These are phyloP conservation scores for Cercophora samala DNA, from an alignment of 495 filamentous ascomycete species.

Conservation along the genomic window DNA sequence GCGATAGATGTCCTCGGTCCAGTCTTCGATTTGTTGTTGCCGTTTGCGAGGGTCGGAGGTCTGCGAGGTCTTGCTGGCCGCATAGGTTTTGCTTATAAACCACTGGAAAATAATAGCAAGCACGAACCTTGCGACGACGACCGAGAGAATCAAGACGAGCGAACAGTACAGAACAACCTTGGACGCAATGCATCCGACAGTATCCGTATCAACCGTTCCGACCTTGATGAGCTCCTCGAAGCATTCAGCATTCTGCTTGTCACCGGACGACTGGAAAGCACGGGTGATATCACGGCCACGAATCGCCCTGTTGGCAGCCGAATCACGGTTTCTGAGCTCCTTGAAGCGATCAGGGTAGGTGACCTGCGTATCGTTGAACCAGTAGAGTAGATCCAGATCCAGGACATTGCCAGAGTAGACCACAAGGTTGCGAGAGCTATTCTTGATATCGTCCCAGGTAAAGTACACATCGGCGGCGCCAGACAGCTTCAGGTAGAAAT, in stretches of 20 bases:
- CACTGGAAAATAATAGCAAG: conserved; percentile 93
- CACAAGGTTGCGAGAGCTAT: conserved; percentile 80
- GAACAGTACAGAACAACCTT: conserved; percentile 96
- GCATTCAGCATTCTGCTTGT: conserved; percentile 81
- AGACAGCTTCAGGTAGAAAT: conserved; percentile 70
- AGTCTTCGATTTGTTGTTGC: conserved; percentile 94
- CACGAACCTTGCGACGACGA: conserved; percentile 81
- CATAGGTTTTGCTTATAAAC: conserved; percentile 83
- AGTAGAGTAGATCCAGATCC: conserved; percentile 84
- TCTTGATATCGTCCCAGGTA: conserved; percentile 93
- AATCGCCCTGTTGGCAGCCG: conserved; percentile 61
- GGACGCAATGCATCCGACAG: conserved; percentile 94
- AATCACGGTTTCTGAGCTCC: conserved; percentile 57
- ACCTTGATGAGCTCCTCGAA: conserved; percentile 91
- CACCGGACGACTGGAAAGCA: conserved; percentile 68
- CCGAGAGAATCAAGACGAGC: conserved; percentile 85
- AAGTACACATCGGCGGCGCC: conserved; percentile 69
- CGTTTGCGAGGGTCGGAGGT: conserved; percentile 70
- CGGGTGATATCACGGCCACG: conserved; percentile 89
- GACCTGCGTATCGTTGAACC: conserved; percentile 89
- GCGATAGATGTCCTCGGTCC: conserved; percentile 95
- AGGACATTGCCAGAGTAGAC: conserved; percentile 93
- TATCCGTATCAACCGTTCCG: conserved; percentile 91
- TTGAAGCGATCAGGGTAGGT: conserved; percentile 73
- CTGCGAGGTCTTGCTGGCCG: conserved; percentile 69